Base-by-base conservation (phyloP, 805 yeast genomes). In the Cyberlindnera mycetangii region DNA sequence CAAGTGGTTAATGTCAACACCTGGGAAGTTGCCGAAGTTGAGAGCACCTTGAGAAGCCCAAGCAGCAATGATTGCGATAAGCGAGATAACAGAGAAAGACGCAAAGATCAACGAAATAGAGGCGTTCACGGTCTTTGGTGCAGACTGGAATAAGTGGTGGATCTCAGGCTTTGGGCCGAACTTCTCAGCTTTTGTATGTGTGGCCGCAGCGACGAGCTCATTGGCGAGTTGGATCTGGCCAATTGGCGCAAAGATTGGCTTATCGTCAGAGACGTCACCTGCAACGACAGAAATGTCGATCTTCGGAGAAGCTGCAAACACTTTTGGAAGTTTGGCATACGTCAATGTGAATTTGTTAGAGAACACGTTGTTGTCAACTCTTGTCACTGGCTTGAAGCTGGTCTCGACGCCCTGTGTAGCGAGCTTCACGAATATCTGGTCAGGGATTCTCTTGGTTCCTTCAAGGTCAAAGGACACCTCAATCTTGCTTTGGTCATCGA, bases 101-200 rank as follows among this genome's bases (percentile, higher is more conserved):
- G 56, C 47, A 41, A 59, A 59, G 0, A 33, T 30, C 14, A 55
- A 4, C 1, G 64, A 57, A 31, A 58, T 47, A 3, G 25, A 14
- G 2, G 55, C 6, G 36, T 48, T 47, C 6, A 57, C 62, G 1
- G 51, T 48, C 43, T 50, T 49, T 43, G 59, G 55, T 9, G 60
- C 37, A 15, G 41, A 21, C 19, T 53, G 45, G 50, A 59, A 59
- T 25, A 59, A 50, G 45, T 59, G 62, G 35, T 53, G 55, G 40
- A 59, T 59, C 43, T 59, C 64, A 11, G 56, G 55, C 43, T 54
- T 50, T 14, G 50, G 35, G 9, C 49, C 56, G 32, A 53, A 57
- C 45, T 50, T 56, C 31, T 49, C 47, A 8, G 55, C 39, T 31
- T 51, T 52, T 6, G 28, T 24, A 36, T 52, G 48, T 4, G 38